Conservation (phyloP, 176 grass and related monocot species). For the Triticum dicoccoides region DNA sequence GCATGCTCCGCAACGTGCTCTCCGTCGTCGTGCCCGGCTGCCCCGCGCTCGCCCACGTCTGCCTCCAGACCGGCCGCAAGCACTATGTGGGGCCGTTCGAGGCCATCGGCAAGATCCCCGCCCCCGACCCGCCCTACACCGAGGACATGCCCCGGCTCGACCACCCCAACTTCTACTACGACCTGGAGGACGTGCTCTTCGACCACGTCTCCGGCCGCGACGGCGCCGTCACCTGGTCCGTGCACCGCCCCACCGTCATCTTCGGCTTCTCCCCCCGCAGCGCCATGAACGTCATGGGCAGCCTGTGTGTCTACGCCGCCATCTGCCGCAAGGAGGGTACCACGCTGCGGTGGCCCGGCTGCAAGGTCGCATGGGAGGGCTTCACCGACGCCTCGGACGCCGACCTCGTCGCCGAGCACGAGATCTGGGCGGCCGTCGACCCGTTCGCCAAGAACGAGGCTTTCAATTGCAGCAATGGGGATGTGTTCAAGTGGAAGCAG, state of each 20-base stretch:
- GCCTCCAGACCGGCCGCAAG: background rate
- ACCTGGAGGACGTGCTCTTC: constrained; percentile 48
- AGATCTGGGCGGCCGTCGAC: background rate
- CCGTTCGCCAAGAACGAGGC: background rate
- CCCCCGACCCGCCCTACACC: background rate
- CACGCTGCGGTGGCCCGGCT: constrained; percentile 53
- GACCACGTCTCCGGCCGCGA: constrained; percentile 21
- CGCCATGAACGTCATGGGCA: constrained; percentile 61
- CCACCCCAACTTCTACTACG: constrained; percentile 31
- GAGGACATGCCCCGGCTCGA: constrained; percentile 36
- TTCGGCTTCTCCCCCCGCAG: constrained; percentile 70
- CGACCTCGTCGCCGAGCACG: constrained; percentile 58
- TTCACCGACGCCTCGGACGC: constrained; percentile 74
- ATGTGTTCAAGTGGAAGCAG: constrained; percentile 79
- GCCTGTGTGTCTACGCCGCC: background rate
- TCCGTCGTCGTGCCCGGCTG: constrained; percentile 34
- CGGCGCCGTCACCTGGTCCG: background rate
- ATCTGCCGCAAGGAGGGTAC: constrained; percentile 9
- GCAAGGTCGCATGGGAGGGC: constrained; percentile 41
- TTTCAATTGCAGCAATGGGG: background rate
- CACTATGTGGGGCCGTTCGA: constrained; percentile 42
- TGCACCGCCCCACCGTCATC: constrained; percentile 56
- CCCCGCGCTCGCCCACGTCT: constrained; percentile 18
- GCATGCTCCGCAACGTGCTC: constrained; percentile 66
- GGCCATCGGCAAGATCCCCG: background rate